These are phyloP conservation scores for Erysimum cheiri DNA, from an alignment of 441 rosid genomes.

Conservation along the genomic window DNA sequence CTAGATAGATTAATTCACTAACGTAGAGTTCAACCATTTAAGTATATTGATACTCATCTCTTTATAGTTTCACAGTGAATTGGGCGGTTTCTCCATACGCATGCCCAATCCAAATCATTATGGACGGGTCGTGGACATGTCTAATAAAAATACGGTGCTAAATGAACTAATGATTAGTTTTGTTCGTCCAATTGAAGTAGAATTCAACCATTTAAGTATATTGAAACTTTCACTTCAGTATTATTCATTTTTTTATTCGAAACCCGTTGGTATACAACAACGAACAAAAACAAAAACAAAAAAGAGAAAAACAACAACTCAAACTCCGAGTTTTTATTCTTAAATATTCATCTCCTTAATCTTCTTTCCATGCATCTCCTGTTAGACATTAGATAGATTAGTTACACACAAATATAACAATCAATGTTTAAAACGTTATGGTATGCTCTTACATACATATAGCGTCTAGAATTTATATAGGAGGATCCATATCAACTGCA, in stretches of 20 bases:
- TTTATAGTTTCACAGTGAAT: too few relatives aligned
- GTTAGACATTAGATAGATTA: slow-evolving; percentile 26
- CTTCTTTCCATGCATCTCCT: slow-evolving; percentile 30
- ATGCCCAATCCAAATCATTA: too few relatives aligned
- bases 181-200: too few relatives aligned
- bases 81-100: too few relatives aligned
- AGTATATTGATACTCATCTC: too few relatives aligned
- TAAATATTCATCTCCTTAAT: background rate
- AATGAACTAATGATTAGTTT: too few relatives aligned
- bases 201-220: background rate
- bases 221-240: background rate
- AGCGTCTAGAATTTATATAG: background rate
- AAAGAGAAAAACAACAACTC: slow-evolving; percentile 26
- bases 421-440: background rate
- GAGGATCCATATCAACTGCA: slow-evolving; percentile 32
- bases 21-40: too few relatives aligned
- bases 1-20: too few relatives aligned
- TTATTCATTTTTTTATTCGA: slow-evolving; percentile 16
- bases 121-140: too few relatives aligned
- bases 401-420: background rate
- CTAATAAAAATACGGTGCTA: too few relatives aligned
- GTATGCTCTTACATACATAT: slow-evolving; percentile 22
- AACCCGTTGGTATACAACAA: slow-evolving; percentile 45
- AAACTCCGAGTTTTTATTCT: slow-evolving; percentile 18
- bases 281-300: slow-evolving; percentile 34